A percentile compares a stretch with the other conserved stretches of the same genome.
These are phyloP conservation scores for Vickermania ingenoplastis DNA, from an alignment of 208 protist species.

Conservation along the genomic window DNA sequence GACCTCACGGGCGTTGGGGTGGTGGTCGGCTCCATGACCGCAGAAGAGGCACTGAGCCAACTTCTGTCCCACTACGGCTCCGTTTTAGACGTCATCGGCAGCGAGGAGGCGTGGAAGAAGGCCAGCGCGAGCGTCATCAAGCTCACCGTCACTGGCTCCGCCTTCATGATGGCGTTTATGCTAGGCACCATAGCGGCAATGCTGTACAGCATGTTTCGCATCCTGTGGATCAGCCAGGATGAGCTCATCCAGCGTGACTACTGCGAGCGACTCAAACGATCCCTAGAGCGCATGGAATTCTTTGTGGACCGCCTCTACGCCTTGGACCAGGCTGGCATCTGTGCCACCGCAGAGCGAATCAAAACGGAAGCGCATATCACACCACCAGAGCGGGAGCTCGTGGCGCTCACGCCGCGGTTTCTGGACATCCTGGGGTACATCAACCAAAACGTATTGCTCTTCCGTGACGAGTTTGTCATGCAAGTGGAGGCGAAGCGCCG, in stretches of 20 bases:
- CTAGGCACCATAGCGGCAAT: not conserved
- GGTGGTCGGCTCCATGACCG: not conserved
- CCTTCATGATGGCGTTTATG: not conserved
- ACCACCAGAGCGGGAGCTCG: not conserved
- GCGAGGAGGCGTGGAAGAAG: not conserved
- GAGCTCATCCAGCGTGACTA: not conserved
- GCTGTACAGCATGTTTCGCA: not conserved
- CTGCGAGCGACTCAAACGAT: not conserved
- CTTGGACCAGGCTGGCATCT: not conserved
- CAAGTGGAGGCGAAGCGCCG: not conserved
- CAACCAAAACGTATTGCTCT: not conserved
- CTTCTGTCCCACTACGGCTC: not conserved
- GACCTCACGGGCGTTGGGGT: not conserved
- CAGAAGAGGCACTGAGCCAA: not conserved
- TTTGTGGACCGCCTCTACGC: conserved; percentile 4
- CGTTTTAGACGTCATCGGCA: not conserved
- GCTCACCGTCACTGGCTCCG: not conserved
- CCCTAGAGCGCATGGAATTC: conserved; percentile 3
- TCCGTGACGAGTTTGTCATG: not conserved
- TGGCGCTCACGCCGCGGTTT: not conserved
- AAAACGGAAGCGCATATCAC: not conserved
- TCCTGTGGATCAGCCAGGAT: not conserved
- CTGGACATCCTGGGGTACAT: not conserved
- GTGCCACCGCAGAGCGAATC: not conserved
- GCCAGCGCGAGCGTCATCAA: not conserved